These are phyloP conservation scores for Fusarium bactridioides DNA, from an alignment of 2,329 filamentous ascomycete genomes.

Conservation along the genomic window DNA sequence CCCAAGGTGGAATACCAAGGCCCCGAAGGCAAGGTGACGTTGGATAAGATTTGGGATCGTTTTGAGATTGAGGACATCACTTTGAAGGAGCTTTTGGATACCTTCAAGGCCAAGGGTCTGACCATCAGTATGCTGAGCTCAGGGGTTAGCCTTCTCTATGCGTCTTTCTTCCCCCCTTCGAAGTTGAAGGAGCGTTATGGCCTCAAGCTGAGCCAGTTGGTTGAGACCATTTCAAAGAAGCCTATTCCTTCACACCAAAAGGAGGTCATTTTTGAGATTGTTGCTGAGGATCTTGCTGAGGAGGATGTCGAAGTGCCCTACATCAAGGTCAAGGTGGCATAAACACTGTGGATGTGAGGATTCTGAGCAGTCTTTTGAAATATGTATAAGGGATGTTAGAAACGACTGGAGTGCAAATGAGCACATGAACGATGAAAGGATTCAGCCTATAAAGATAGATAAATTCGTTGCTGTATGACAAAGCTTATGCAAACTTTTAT, in stretches of 20 bases:
- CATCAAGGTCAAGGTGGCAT: slow-evolving; percentile 81
- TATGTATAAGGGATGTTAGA: slow-evolving; percentile 22
- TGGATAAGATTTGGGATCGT: slow-evolving; percentile 98
- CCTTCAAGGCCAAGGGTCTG: slow-evolving; percentile 83
- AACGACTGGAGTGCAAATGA: slow-evolving; percentile 19
- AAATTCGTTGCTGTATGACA: slow-evolving; percentile 11
- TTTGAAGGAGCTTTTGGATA: slow-evolving; percentile 80
- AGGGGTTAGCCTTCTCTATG: slow-evolving; percentile 94
- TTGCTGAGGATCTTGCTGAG: slow-evolving; percentile 84
- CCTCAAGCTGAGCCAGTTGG: slow-evolving; percentile 87
- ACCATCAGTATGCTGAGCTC: slow-evolving; percentile 93
- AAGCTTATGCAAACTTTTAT: not conserved
- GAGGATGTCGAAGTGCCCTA: slow-evolving; percentile 98
- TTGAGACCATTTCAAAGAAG: slow-evolving; percentile 92
- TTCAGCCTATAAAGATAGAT: slow-evolving; percentile 34
- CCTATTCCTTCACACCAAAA: slow-evolving; percentile 89
- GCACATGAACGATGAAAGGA: slow-evolving; percentile 23
- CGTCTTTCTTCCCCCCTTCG: slow-evolving; percentile 83
- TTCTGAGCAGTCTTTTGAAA: slow-evolving; percentile 3
- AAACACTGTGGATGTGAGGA: not conserved
- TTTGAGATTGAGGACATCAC: slow-evolving; percentile 91
- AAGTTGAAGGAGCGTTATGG: slow-evolving; percentile 83
- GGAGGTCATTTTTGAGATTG: slow-evolving; percentile 96
- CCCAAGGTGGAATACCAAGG: slow-evolving; percentile 91
- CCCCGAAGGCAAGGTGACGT: slow-evolving; percentile 77